Percentiles rank a stretch among this genome's conserved stretches.
These are phyloP conservation scores for Phlyctochytrium planicorne DNA, from an alignment of 192 early-diverging fungal genomes.

Conservation along the genomic window DNA sequence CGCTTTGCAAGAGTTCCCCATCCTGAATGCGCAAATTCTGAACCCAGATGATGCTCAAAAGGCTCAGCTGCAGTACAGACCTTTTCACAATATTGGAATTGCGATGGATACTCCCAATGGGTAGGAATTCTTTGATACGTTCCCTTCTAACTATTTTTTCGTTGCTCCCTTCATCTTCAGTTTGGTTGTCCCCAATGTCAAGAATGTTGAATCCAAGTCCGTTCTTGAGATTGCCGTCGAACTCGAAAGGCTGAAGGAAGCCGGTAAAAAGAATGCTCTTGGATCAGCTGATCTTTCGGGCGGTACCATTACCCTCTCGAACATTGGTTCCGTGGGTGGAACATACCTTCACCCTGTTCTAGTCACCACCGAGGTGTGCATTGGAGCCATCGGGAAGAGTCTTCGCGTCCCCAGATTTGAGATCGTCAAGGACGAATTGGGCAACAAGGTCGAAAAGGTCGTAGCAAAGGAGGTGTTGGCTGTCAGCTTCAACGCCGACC, in stretches of 20 bases:
- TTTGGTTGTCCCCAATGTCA: slow-evolving; percentile 90
- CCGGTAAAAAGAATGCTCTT: slow-evolving; percentile 62
- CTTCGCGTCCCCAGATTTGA: slow-evolving; percentile 83
- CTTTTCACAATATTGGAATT: slow-evolving; percentile 86
- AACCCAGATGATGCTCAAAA: slow-evolving; percentile 24
- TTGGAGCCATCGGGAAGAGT: slow-evolving; percentile 84
- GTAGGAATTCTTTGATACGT: slow-evolving; percentile 29
- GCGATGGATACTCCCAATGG: slow-evolving; percentile 98
- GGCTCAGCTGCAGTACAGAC: slow-evolving; percentile 71
- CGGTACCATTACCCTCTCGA: slow-evolving; percentile 91
- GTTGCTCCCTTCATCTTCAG: slow-evolving; percentile 25
- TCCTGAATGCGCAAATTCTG: slow-evolving; percentile 77
- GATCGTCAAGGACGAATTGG: slow-evolving; percentile 52
- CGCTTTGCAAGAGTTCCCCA: slow-evolving; percentile 79
- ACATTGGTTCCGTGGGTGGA: slow-evolving; percentile 93
- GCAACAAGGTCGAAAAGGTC: slow-evolving; percentile 62
- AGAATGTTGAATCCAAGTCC: slow-evolving; percentile 81
- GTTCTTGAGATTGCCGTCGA: slow-evolving; percentile 90
- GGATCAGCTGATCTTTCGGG: slow-evolving; percentile 68
- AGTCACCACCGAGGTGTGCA: slow-evolving; percentile 84
- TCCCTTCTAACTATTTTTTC: slow-evolving; percentile 12
- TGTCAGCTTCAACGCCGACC: slow-evolving; percentile 92
- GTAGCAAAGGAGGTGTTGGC: slow-evolving; percentile 73
- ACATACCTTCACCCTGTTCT: slow-evolving; percentile 85
- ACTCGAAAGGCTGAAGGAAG: slow-evolving; percentile 67